Conservation (phyloP, 768 basidiomycete species). For the Agaricus subrufescens region DNA sequence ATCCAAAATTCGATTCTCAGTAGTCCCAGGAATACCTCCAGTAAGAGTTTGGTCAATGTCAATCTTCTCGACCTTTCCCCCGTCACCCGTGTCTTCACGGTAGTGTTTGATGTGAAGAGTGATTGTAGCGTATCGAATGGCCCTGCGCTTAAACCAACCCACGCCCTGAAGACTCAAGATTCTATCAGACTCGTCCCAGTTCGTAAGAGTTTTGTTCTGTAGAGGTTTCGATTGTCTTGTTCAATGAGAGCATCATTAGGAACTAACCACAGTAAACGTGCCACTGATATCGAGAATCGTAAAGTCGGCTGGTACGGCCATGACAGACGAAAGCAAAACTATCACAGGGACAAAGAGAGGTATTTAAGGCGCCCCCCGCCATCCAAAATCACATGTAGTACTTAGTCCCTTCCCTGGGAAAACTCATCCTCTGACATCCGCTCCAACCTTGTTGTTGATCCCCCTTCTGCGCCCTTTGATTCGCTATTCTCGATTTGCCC, state of each 20-base stretch:
- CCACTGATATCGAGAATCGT: conserved; percentile 59
- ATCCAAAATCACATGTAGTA: conserved; percentile 12
- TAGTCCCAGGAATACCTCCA: conserved; percentile 54
- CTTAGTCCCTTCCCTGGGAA: background rate
- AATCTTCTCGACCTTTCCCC: conserved; percentile 53
- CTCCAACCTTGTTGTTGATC: background rate
- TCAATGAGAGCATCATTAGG: background rate
- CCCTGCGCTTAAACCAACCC: conserved; percentile 64
- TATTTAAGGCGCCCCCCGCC: background rate
- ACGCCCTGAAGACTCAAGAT: conserved; percentile 72
- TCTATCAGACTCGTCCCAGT: conserved; percentile 41
- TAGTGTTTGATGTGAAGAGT: conserved; percentile 62
- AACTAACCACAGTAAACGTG: conserved; percentile 56
- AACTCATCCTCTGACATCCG: background rate
- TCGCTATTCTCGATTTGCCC: conserved; percentile 8
- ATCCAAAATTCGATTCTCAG: conserved; percentile 52
- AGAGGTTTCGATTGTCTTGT: background rate
- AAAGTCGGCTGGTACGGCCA: conserved; percentile 63
- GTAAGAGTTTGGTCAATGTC: conserved; percentile 63
- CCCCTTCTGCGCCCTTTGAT: background rate
- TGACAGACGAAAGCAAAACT: conserved; percentile 22
- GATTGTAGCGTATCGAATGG: conserved; percentile 51
- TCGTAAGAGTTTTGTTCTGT: conserved; percentile 69
- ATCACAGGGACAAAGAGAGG: background rate
- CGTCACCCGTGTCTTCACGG: conserved; percentile 34